Conservation (phyloP, 768 basidiomycete species). For the Rhizopogon sp. region DNA sequence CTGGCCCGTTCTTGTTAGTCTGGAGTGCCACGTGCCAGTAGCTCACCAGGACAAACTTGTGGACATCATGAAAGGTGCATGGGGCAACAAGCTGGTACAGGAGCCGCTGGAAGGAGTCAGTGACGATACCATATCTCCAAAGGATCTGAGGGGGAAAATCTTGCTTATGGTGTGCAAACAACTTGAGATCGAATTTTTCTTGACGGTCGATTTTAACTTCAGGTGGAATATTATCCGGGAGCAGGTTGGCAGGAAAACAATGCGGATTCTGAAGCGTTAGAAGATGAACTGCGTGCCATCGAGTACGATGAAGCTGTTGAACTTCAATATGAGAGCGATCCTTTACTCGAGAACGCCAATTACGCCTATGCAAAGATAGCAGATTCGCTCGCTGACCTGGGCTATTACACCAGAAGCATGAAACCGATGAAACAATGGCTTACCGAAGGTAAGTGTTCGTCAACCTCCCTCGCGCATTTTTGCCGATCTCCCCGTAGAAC, state of each 20-base stretch:
- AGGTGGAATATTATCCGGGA: constrained; percentile 53
- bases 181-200: not conserved
- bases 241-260: constrained; percentile 7
- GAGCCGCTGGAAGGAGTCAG: constrained; percentile 29
- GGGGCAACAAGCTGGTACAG: constrained; percentile 49
- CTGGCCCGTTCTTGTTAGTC: constrained; percentile 56
- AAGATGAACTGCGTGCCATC: not conserved
- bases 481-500: not conserved
- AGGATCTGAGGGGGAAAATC: constrained; percentile 47
- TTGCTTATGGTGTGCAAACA: constrained; percentile 45
- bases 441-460: constrained; percentile 24
- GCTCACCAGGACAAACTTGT: constrained; percentile 51
- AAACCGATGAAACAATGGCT: constrained; percentile 54
- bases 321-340: constrained; percentile 10
- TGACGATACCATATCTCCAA: constrained; percentile 36
- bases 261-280: constrained; percentile 3
- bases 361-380: constrained; percentile 32
- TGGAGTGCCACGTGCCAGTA: constrained; percentile 58
- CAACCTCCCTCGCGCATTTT: not conserved
- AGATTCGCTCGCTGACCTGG: constrained; percentile 48
- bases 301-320: constrained; percentile 16
- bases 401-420: constrained; percentile 59
- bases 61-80: constrained; percentile 41
- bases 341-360: not conserved
- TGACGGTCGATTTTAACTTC: not conserved